phyloP scores from a whole-genome alignment of 306 rosid genomes.

The Lathyrus oleraceus region DNA sequence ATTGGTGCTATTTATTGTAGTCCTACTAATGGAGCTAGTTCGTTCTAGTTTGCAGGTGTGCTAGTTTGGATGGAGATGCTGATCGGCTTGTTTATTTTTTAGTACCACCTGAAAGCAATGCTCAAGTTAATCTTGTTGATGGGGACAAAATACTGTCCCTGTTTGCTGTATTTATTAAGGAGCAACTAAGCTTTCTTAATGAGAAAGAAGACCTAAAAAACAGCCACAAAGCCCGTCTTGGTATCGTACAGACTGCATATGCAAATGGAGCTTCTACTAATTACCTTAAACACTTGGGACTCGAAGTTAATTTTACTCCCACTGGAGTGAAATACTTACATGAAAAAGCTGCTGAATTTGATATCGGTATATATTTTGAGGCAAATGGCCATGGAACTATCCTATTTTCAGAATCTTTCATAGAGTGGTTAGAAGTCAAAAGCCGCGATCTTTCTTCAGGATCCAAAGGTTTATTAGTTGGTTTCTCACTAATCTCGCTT shows the following conservation, averaged over 20 bases:
- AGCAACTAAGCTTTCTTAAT: slow-evolving; percentile 67
- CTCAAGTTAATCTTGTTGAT: slow-evolving; percentile 68
- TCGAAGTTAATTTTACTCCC: slow-evolving; percentile 78
- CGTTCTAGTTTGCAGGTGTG: slow-evolving; percentile 85
- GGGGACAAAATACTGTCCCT: slow-evolving; percentile 91
- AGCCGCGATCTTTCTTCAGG: slow-evolving; percentile 46
- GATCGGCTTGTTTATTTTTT: slow-evolving; percentile 87
- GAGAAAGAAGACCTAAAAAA: slow-evolving; percentile 41
- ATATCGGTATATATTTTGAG: slow-evolving; percentile 92
- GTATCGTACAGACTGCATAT: slow-evolving; percentile 92
- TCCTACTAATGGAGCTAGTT: slow-evolving; percentile 38
- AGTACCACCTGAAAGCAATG: slow-evolving; percentile 55
- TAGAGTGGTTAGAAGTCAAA: slow-evolving; percentile 55
- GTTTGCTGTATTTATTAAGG: slow-evolving; percentile 76
- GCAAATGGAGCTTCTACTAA: slow-evolving; percentile 92
- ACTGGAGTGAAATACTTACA: slow-evolving; percentile 92
- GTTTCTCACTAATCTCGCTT: slow-evolving; percentile 32
- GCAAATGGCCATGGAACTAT: slow-evolving; percentile 98
- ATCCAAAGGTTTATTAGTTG: slow-evolving; percentile 51
- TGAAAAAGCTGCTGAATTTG: slow-evolving; percentile 78
- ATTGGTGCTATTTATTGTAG: slow-evolving; percentile 23
- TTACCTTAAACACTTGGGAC: slow-evolving; percentile 71
- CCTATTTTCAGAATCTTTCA: slow-evolving; percentile 73
- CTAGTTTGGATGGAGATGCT: slow-evolving; percentile 98
- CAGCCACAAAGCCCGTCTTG: slow-evolving; percentile 53